Evolutionary conservation across 2,329 filamentous ascomycete genomes (phyloP), one percentile per base, ranked within the genome.

Genomic region (Thermoascus crustaceus): DNA sequence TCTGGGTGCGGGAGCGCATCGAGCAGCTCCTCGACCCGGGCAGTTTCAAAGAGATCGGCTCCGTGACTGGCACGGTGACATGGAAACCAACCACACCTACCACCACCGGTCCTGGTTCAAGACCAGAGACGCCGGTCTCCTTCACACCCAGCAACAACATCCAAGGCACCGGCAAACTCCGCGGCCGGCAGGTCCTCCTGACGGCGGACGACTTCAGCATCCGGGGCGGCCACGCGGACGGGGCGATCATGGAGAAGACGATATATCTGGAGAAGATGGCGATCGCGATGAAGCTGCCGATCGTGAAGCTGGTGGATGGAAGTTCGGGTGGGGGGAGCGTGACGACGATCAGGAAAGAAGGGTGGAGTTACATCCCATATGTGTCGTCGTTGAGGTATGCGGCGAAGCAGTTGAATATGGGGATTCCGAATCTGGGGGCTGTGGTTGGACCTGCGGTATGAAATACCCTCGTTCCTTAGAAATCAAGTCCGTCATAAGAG

Each of bases 131-230:
- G 48, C 68, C 73, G 0, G 54, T 61, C 1, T 61, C 63, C 0
- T 80, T 73, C 46, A 60, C 69, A 4, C 76, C 76, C 0, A 74
- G 67, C 39, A 81, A 81, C 43, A 80, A 80, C 47, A 68, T 80
- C 2, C 75, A 80, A 45, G 76, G 73, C 0, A 68, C 72, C 36
- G 74, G 75, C 2, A 62, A 58, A 30, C 48, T 80, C 17, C 54
- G 64, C 13, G 72, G 72, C 0, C 58, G 76, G 24, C 67, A 69
- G 35, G 63, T 80, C 3, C 58, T 79, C 0, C 70, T 80, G 32
- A 80, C 77, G 0, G 76, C 75, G 0, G 76, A 81, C 48, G 77
- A 81, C 49, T 80, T 79, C 44, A 73, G 68, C 2, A 71, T 80
- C 18, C 62, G 77, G 4, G 75, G 75, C 18, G 77, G 77, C 1